Base-by-base conservation (phyloP, 202 grass and related monocot genomes). In the Schoenoplectus triqueter region DNA sequence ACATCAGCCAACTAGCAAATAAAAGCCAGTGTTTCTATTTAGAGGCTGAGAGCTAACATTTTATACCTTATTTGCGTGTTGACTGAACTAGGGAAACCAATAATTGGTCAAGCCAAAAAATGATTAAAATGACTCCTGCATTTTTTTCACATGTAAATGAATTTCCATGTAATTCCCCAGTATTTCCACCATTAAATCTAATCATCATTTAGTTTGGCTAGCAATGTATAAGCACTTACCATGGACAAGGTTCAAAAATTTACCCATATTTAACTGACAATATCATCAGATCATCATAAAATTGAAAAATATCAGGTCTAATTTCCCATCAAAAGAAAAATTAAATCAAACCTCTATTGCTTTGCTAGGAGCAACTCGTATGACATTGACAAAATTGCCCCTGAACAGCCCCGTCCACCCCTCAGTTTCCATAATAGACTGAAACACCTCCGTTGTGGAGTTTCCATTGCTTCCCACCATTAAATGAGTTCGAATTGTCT, bases 401-500 rank as follows among this genome's bases (percentile, higher is more conserved):
- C 96, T 91, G 70, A 98, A 94, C 57, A 98, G 71, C 0, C 96
- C 96, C 2, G 87, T 91, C 96, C 96, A 95, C 10, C 96, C 93
- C 79, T 98, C 96, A 60, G 91, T 86, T 48, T 89, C 87, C 91
- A 94, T 95, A 62, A 99, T 99, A 73, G 87, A 84, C 21, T 89
- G 86, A 80, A 99, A 95, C 18, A 99, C 96, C 86, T 94, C 93
- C 0, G 61, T 18, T 0, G 86, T 86, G 0, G 96, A 95, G 86
- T 99, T 90, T 60, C 96, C 96, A 83, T 91, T 99, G 52, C 93
- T 99, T 49, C 96, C 96, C 0, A 99, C 96, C 96, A 99, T 98
- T 88, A 99, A 70, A 92, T 99, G 96, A 0, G 91, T 99, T 52
- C 93, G 90, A 22, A 99, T 92, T 7, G 96, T 99, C 86, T 99